Evolutionary conservation across 805 yeast genomes (phyloP).

Genomic region (Blastobotrys muscicola): DNA sequence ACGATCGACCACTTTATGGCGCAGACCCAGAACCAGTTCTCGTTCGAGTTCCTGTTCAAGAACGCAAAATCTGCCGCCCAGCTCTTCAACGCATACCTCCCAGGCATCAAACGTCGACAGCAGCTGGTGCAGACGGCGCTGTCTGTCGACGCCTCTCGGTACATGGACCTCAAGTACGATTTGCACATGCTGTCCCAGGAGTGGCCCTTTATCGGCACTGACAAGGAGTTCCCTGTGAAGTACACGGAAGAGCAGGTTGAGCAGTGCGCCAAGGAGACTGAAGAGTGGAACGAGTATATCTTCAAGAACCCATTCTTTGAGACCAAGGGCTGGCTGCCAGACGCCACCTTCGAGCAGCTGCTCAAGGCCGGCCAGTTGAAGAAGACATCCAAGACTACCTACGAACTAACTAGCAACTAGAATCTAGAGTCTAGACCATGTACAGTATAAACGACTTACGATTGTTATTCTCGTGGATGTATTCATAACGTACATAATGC

Average conservation of each 20-base stretch:
- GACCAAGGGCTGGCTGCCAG: slow-evolving; percentile 94
- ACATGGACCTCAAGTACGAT: slow-evolving; percentile 25
- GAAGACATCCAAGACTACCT: slow-evolving; percentile 45
- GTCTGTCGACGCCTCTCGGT: slow-evolving; percentile 15
- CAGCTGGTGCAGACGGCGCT: slow-evolving; percentile 27
- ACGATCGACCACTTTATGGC: slow-evolving; percentile 81
- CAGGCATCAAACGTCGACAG: slow-evolving; percentile 49
- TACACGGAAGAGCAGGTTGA: slow-evolving; percentile 52
- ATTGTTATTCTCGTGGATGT: too few relatives aligned
- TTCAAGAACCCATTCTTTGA: slow-evolving; percentile 75
- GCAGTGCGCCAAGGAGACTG: slow-evolving; percentile 47
- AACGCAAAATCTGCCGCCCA: slow-evolving; percentile 27
- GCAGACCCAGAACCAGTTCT: slow-evolving; percentile 82
- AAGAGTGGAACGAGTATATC: slow-evolving; percentile 57
- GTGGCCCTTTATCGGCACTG: slow-evolving; percentile 20
- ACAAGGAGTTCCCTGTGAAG: slow-evolving; percentile 44
- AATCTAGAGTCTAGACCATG: neutral
- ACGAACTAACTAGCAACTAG: slow-evolving; percentile 21
- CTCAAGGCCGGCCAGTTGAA: slow-evolving; percentile 60
- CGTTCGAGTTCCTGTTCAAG: slow-evolving; percentile 76
- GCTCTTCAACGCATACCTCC: slow-evolving; percentile 72
- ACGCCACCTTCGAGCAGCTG: slow-evolving; percentile 73
- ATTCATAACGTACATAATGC: slow-evolving; percentile 1
- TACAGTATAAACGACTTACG: neutral
- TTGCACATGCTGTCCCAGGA: slow-evolving; percentile 21